Evolutionary conservation across 768 basidiomycete genomes (phyloP).

Genomic region (Russula sp.): DNA sequence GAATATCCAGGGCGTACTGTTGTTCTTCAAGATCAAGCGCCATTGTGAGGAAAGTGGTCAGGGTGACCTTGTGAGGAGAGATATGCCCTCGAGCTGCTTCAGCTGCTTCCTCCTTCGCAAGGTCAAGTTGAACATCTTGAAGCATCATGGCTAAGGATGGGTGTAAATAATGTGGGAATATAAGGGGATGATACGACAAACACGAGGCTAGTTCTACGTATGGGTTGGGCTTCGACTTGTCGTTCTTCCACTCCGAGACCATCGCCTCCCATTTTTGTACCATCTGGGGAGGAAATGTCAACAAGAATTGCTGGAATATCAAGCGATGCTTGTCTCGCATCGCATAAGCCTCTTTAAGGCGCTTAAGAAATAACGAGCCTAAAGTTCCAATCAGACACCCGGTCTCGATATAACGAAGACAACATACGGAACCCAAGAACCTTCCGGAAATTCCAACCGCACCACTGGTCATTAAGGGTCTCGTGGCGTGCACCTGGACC

Average conservation of each 20-base stretch:
- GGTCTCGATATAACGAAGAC: too few species aligned
- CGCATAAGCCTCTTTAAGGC: neutral
- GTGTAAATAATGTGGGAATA: neutral
- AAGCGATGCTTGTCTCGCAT: neutral
- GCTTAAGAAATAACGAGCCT: neutral
- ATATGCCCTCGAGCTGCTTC: too few species aligned
- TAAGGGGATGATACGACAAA: neutral
- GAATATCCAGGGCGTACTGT: too few species aligned
- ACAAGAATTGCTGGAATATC: neutral
- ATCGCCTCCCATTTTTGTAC: neutral
- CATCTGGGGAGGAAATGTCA: neutral
- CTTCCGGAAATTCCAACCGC: constrained; percentile 21
- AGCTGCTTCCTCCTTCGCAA: too few species aligned
- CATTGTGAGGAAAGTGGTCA: too few species aligned
- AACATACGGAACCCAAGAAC: constrained; percentile 1
- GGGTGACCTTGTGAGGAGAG: too few species aligned
- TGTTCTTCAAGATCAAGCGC: too few species aligned
- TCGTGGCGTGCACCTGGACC: constrained; percentile 12
- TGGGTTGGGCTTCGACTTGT: neutral
- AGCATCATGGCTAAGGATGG: too few species aligned
- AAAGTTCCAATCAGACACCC: neutral
- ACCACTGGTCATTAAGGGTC: constrained; percentile 13
- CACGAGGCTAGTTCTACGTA: neutral
- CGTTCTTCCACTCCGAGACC: neutral
- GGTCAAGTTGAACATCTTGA: too few species aligned